These are phyloP conservation scores for Ophiostoma fasciatum DNA, from an alignment of 2,329 filamentous ascomycete genomes.

Conservation along the genomic window DNA sequence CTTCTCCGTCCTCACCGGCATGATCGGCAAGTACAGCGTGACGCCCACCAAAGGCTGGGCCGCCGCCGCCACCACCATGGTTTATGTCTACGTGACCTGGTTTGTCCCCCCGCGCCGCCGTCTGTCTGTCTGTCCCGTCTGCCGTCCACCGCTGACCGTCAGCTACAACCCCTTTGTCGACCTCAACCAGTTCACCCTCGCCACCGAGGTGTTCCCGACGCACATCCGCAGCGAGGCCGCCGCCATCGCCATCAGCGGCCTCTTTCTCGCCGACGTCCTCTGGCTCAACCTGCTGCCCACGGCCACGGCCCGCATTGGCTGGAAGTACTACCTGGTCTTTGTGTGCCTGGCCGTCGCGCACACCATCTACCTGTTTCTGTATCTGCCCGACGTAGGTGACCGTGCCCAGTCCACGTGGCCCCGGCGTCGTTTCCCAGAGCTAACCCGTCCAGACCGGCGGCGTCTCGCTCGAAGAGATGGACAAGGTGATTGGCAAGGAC, in stretches of 20 bases:
- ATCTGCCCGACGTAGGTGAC: not conserved
- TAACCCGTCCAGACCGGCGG: not conserved
- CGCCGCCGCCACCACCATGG: not conserved
- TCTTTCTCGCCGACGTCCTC: constrained; percentile 1
- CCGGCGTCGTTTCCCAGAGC: too few relatives aligned
- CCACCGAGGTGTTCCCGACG: constrained; percentile 7
- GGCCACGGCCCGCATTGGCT: constrained; percentile 1
- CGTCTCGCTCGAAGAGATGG: not conserved
- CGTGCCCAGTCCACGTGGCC: too few relatives aligned
- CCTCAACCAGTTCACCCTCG: constrained; percentile 4
- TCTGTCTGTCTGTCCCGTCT: too few relatives aligned
- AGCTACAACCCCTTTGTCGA: constrained; percentile 4
- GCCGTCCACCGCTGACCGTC: not conserved
- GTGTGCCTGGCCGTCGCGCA: constrained; percentile 1
- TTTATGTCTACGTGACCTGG: constrained; percentile 1
- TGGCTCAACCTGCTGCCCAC: constrained; percentile 1
- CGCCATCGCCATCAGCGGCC: constrained; percentile 1
- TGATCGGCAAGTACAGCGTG: constrained; percentile 4
- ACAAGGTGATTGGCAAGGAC: not conserved
- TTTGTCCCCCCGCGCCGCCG: not conserved
- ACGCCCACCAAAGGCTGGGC: constrained; percentile 3
- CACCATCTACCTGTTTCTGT: not conserved
- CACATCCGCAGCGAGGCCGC: constrained; percentile 2
- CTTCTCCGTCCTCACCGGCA: not conserved
- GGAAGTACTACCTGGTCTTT: constrained; percentile 6